These are phyloP conservation scores for Didymella lethalis DNA, from an alignment of 2,329 filamentous ascomycete species.

Conservation along the genomic window DNA sequence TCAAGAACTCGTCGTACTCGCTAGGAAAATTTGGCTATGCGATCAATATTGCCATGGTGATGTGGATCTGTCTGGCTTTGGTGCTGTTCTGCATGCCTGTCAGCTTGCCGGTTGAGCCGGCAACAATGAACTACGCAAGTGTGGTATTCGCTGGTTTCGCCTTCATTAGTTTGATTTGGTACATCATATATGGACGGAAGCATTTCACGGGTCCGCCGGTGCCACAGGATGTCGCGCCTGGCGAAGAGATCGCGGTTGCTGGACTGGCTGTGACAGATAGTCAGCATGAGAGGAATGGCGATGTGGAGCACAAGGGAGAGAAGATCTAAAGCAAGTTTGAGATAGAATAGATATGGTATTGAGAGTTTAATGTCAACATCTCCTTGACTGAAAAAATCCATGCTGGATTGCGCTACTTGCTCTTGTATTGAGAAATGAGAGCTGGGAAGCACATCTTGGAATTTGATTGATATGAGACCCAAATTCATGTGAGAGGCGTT, in stretches of 20 bases:
- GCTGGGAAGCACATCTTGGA: not conserved
- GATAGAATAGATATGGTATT: not conserved
- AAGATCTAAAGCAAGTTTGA: conserved; percentile 14
- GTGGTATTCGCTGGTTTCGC: conserved; percentile 54
- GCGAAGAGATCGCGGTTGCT: conserved; percentile 44
- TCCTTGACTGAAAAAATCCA: too few species aligned
- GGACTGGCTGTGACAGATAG: conserved; percentile 43
- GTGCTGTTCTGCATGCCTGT: conserved; percentile 78
- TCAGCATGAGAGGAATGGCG: conserved; percentile 34
- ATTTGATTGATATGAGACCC: not conserved
- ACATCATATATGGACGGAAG: conserved; percentile 50
- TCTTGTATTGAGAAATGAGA: not conserved
- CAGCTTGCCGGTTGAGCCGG: conserved; percentile 51
- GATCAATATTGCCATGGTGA: conserved; percentile 73
- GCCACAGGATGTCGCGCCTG: conserved; percentile 45
- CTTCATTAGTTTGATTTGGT: conserved; percentile 48
- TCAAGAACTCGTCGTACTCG: conserved; percentile 72
- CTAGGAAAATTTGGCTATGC: conserved; percentile 72
- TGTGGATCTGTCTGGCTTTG: conserved; percentile 74
- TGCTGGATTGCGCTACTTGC: not conserved
- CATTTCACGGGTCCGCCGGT: conserved; percentile 51
- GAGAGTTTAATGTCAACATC: too few species aligned
- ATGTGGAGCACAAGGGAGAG: conserved; percentile 35
- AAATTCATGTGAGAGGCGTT: not conserved
- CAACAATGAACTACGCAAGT: conserved; percentile 55